phyloP scores from a whole-genome alignment of 208 protist species.

The Acanthamoeba sp. region DNA sequence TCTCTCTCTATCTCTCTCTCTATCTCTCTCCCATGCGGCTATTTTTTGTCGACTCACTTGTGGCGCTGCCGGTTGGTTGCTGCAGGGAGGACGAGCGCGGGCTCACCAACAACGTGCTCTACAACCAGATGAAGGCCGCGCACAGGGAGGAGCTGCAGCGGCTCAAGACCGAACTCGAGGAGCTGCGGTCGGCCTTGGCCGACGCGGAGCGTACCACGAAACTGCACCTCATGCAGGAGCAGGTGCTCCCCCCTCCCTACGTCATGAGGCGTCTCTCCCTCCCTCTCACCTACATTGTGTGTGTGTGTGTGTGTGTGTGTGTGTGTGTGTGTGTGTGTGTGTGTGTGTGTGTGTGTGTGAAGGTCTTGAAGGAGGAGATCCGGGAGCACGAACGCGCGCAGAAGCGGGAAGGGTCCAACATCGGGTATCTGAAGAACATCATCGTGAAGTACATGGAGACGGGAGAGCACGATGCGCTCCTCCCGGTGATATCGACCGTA shows the following conservation, averaged over 20 bases:
- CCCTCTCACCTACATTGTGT: too few species aligned
- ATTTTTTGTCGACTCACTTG: too few species aligned
- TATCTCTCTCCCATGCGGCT: too few species aligned
- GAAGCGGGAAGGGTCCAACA: constrained; percentile 12
- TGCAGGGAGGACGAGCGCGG: constrained; percentile 19
- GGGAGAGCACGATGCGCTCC: constrained; percentile 63
- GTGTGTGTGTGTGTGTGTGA: too few species aligned
- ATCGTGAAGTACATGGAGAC: constrained; percentile 76
- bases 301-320: too few species aligned
- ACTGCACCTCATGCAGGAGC: constrained; percentile 60
- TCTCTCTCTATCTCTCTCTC: too few species aligned
- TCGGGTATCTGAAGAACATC: constrained; percentile 75
- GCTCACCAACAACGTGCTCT: constrained; percentile 15
- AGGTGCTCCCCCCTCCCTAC: too few species aligned
- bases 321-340: too few species aligned
- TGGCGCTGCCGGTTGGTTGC: too few species aligned
- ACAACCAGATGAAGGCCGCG: constrained; percentile 63
- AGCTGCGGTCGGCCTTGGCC: constrained; percentile 42
- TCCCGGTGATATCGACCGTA: constrained; percentile 59
- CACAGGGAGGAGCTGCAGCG: constrained; percentile 30
- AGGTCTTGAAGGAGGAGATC: constrained; percentile 65
- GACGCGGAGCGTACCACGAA: constrained; percentile 58
- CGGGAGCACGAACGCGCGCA: background rate
- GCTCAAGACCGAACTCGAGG: constrained; percentile 1
- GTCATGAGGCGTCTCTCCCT: too few species aligned